Percentiles rank a stretch among this genome's conserved stretches.
These are phyloP conservation scores for Fusarium luffae DNA, from an alignment of 2,329 filamentous ascomycete genomes.

Conservation along the genomic window DNA sequence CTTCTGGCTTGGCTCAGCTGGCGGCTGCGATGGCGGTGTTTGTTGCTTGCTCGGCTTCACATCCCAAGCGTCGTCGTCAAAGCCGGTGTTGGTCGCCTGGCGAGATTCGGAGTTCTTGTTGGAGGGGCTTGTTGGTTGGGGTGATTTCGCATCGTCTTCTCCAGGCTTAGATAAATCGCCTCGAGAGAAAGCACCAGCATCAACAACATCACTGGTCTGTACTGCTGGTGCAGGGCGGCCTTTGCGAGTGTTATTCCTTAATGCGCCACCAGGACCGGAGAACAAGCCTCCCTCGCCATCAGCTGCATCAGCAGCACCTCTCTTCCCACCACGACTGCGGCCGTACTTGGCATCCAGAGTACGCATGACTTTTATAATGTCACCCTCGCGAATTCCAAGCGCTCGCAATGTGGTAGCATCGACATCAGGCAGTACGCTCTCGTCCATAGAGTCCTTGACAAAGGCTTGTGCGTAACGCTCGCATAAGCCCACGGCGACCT, in stretches of 20 bases:
- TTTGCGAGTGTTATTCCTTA: constrained; percentile 95
- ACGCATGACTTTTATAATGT: constrained; percentile 96
- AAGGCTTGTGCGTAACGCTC: constrained; percentile 95
- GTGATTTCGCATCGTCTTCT: constrained; percentile 38
- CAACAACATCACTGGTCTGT: constrained; percentile 85
- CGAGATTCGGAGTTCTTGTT: constrained; percentile 47
- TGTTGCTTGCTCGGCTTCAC: constrained; percentile 81
- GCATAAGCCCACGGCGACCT: constrained; percentile 91
- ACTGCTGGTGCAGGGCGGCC: constrained; percentile 88
- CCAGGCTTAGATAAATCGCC: constrained; percentile 52
- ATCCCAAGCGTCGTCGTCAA: constrained; percentile 98
- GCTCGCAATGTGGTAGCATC: constrained; percentile 84
- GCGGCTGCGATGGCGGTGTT: constrained; percentile 25
- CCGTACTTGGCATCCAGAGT: constrained; percentile 83
- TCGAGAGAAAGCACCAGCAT: constrained; percentile 85
- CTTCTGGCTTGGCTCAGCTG: constrained; percentile 30
- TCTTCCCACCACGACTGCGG: constrained; percentile 63
- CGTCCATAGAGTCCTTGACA: constrained; percentile 91
- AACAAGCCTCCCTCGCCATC: constrained; percentile 82
- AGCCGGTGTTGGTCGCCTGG: constrained; percentile 63
- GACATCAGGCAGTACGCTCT: constrained; percentile 90
- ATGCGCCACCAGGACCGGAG: constrained; percentile 87
- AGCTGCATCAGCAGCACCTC: constrained; percentile 55
- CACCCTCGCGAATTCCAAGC: constrained; percentile 92
- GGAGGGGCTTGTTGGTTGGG: constrained; percentile 42